These are phyloP conservation scores for Schizosaccharomyces versatilis DNA, from an alignment of 1,139 yeast genomes.

Conservation along the genomic window DNA sequence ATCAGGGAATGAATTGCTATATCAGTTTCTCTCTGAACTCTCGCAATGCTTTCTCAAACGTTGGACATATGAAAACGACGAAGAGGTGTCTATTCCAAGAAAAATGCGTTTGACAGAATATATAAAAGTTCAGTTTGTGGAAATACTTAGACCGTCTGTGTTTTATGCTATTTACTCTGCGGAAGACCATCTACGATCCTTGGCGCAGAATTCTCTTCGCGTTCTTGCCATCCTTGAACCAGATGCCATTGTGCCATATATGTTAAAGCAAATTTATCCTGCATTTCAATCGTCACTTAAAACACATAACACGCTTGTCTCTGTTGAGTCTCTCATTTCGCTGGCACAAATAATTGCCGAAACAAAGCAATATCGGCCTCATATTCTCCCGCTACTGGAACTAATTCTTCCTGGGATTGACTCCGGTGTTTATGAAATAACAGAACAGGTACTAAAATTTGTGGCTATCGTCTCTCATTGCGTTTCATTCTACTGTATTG, in stretches of 20 bases:
- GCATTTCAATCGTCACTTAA: slow-evolving; percentile 59
- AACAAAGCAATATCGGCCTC: slow-evolving; percentile 50
- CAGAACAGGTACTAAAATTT: slow-evolving; percentile 46
- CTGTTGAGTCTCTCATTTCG: slow-evolving; percentile 45
- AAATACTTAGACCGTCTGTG: neutral
- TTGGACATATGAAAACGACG: no score
- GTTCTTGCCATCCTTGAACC: slow-evolving; percentile 46
- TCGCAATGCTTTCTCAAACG: no score
- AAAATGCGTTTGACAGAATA: neutral
- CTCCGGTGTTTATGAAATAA: slow-evolving; percentile 61
- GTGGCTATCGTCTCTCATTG: slow-evolving; percentile 52
- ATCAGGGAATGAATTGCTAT: no score
- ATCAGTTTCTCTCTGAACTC: no score
- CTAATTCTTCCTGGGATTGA: slow-evolving; percentile 67
- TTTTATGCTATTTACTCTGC: neutral
- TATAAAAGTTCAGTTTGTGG: neutral
- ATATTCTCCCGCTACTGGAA: slow-evolving; percentile 49
- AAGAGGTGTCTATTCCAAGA: neutral
- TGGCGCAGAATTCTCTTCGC: slow-evolving; percentile 22
- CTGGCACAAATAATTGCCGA: slow-evolving; percentile 46
- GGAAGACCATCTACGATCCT: neutral
- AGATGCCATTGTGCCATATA: slow-evolving; percentile 35
- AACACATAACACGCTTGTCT: slow-evolving; percentile 59
- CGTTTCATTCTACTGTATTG: slow-evolving; percentile 36
- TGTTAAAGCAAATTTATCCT: slow-evolving; percentile 59